phyloP scores from a whole-genome alignment of 495 filamentous ascomycete genomes.

The Annulohypoxylon stygium region DNA sequence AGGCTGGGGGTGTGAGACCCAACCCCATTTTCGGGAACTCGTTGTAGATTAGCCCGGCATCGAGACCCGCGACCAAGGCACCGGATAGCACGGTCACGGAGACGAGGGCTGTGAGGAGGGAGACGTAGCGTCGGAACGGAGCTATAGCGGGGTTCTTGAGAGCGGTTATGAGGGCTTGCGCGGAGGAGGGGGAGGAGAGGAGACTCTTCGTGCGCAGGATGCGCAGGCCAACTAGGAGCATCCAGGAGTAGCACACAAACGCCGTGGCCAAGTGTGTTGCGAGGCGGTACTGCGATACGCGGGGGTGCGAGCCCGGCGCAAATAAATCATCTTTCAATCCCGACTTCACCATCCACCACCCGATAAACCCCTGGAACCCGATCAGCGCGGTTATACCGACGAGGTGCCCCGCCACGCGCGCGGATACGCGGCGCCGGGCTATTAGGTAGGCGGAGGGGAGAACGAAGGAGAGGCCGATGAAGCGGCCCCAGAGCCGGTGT shows the following conservation, averaged over 20 bases:
- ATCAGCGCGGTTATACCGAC: conserved; percentile 88
- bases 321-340: conserved; percentile 96
- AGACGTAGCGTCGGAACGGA: conserved; percentile 78
- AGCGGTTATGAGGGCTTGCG: conserved; percentile 65
- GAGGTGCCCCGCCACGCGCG: conserved; percentile 80
- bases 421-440: conserved; percentile 80
- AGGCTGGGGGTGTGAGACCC: conserved; percentile 80
- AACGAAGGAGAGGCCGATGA: conserved; percentile 90
- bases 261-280: conserved; percentile 90
- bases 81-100: conserved; percentile 94
- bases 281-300: conserved; percentile 94
- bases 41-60: conserved; percentile 97
- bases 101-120: conserved; percentile 78
- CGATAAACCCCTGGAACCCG: conserved; percentile 93
- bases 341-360: conserved; percentile 99
- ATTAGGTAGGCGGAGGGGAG: conserved; percentile 91
- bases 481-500: conserved; percentile 94
- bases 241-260: conserved; percentile 90
- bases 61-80: conserved; percentile 91
- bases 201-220: conserved; percentile 81
- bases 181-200: conserved; percentile 70
- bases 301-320: conserved; percentile 86
- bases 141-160: conserved; percentile 75
- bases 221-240: conserved; percentile 91
- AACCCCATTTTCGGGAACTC: conserved; percentile 96